phyloP scores from a whole-genome alignment of 371 early-diverging fungal species.

The Dichotomocladium elegans region DNA sequence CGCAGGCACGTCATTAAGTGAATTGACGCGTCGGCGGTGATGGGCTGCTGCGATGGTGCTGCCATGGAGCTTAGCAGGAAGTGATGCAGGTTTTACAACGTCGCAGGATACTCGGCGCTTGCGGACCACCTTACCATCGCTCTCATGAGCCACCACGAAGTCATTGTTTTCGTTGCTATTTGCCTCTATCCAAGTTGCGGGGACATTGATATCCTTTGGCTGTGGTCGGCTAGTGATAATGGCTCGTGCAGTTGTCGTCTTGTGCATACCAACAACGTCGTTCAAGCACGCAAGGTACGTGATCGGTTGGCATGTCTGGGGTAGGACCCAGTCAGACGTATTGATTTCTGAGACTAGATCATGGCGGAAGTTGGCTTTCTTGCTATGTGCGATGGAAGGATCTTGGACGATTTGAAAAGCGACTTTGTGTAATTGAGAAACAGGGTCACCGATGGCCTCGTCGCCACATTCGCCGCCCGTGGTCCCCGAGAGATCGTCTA shows the following conservation, averaged over 20 bases:
- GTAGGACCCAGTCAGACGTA: conserved; percentile 21
- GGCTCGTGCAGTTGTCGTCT: conserved; percentile 54
- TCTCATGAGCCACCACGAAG: conserved; percentile 17
- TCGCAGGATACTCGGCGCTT: conserved; percentile 48
- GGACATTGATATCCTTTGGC: no score
- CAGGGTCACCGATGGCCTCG: conserved; percentile 59
- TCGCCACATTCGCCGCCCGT: conserved; percentile 48
- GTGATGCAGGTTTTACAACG: conserved; percentile 25
- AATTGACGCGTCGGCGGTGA: conserved; percentile 41
- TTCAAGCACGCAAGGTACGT: conserved; percentile 74
- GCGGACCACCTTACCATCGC: conserved; percentile 27
- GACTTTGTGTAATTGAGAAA: conserved; percentile 89
- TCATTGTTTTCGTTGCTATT: conserved; percentile 8
- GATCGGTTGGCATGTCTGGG: conserved; percentile 47
- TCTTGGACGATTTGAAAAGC: conserved; percentile 77
- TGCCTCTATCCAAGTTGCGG: no score
- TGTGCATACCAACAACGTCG: conserved; percentile 77
- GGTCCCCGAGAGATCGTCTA: conserved; percentile 15
- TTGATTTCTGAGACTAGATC: conserved; percentile 5
- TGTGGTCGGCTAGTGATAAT: conserved; percentile 13
- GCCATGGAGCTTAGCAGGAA: conserved; percentile 15
- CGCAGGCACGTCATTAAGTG: conserved; percentile 26
- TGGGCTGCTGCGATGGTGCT: conserved; percentile 7
- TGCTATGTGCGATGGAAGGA: conserved; percentile 29
- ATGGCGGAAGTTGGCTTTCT: conserved; percentile 25